Percentiles rank a stretch among this genome's conserved stretches.
Evolutionary conservation across 768 basidiomycete genomes (phyloP).

Genomic region (Boletus huronensis): DNA sequence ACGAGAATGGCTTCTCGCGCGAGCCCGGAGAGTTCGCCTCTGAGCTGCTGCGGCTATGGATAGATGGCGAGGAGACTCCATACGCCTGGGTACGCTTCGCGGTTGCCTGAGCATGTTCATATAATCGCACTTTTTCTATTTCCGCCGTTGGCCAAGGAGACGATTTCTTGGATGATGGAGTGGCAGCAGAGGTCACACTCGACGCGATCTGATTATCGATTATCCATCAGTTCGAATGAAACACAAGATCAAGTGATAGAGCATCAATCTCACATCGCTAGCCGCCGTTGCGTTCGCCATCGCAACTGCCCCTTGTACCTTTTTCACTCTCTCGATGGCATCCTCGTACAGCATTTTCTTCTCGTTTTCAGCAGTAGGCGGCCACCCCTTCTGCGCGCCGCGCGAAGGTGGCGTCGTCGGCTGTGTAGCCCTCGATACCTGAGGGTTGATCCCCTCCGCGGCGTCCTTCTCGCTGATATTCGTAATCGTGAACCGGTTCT

Average conservation of each 20-base stretch:
- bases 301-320: conserved; percentile 34
- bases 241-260: background rate
- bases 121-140: conserved; percentile 73
- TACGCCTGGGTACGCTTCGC: conserved; percentile 55
- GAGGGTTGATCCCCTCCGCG: conserved; percentile 30
- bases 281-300: conserved; percentile 26
- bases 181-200: background rate
- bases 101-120: conserved; percentile 62
- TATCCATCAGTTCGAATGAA: conserved; percentile 2
- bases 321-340: conserved; percentile 39
- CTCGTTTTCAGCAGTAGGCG: conserved; percentile 43
- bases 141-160: conserved; percentile 63
- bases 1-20: conserved; percentile 16
- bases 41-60: conserved; percentile 28
- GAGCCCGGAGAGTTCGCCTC: conserved; percentile 21
- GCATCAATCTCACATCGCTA: conserved; percentile 21
- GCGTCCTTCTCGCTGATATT: conserved; percentile 42
- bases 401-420: conserved; percentile 30
- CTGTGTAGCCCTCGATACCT: conserved; percentile 3
- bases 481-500: conserved; percentile 40
- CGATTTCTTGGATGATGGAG: conserved; percentile 14
- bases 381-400: conserved; percentile 19
- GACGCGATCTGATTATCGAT: conserved; percentile 7
- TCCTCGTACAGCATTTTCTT: conserved; percentile 39
- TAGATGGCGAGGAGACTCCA: conserved; percentile 26